Evolutionary conservation across 2,329 filamentous ascomycete genomes (phyloP).

Genomic region (Talaromyces sp.): DNA sequence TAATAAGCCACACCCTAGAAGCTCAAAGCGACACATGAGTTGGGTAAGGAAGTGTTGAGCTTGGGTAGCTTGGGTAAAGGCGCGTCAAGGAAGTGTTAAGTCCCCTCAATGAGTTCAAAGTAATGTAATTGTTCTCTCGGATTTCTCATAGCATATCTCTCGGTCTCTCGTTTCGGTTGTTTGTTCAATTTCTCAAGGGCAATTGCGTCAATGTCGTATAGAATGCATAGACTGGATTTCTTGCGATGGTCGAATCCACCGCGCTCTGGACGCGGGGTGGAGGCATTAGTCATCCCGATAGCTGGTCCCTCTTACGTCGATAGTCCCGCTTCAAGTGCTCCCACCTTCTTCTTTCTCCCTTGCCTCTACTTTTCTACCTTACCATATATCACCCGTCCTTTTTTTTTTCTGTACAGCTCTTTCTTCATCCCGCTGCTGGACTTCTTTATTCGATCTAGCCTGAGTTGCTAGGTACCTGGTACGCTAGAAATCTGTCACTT

Average conservation of each 20-base stretch:
- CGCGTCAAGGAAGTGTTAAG: background rate
- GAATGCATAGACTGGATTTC: background rate
- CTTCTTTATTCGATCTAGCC: background rate
- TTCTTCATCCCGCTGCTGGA: background rate
- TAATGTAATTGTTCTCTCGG: background rate
- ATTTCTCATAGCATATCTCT: background rate
- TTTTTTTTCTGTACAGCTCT: background rate
- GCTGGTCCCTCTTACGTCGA: conserved; percentile 31
- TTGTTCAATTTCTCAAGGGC: background rate
- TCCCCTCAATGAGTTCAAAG: background rate
- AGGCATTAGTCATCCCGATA: conserved; percentile 20
- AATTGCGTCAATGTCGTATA: background rate
- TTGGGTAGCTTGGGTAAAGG: background rate
- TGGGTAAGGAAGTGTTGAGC: conserved; percentile 1
- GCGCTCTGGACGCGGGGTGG: conserved; percentile 6
- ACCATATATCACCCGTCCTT: background rate
- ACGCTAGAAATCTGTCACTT: conserved; percentile 30
- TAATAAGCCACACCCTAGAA: conserved; percentile 47
- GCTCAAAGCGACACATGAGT: conserved; percentile 52
- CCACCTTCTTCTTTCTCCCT: conserved; percentile 14
- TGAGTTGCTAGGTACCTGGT: conserved; percentile 28
- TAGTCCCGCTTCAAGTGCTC: conserved; percentile 17
- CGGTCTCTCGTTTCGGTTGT: background rate
- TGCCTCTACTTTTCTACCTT: conserved; percentile 18
- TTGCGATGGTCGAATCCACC: background rate